These are phyloP conservation scores for Tylopilus sp. DNA, from an alignment of 1,284 basidiomycete genomes.

Conservation along the genomic window DNA sequence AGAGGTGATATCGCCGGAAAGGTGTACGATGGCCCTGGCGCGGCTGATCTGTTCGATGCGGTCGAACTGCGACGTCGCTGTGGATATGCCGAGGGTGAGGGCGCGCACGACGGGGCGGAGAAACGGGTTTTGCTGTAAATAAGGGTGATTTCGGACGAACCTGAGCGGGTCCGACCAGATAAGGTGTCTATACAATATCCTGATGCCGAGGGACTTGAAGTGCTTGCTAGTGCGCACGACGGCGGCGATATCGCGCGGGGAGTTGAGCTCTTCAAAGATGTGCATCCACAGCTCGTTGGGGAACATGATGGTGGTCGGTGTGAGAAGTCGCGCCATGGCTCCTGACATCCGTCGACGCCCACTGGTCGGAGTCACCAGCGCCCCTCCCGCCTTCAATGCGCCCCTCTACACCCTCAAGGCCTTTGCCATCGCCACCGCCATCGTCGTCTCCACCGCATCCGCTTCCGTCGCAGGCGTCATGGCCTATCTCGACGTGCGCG, in stretches of 20 bases:
- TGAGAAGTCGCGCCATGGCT: neutral
- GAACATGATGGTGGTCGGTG: constrained; percentile 12
- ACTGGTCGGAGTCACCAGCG: no score
- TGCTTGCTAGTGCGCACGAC: constrained; percentile 32
- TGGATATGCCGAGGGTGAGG: constrained; percentile 30
- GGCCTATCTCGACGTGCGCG: constrained; percentile 38
- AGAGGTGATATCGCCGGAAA: constrained; percentile 13
- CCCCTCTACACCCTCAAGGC: constrained; percentile 44
- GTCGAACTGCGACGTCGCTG: constrained; percentile 15
- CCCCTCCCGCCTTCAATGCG: constrained; percentile 34
- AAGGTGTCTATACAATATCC: constrained; percentile 37
- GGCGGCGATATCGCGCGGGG: constrained; percentile 31
- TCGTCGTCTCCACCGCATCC: constrained; percentile 36
- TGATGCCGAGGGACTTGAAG: constrained; percentile 33
- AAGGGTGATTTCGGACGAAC: constrained; percentile 22
- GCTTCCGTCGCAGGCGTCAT: constrained; percentile 38
- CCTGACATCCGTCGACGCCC: neutral
- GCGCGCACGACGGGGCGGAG: constrained; percentile 16
- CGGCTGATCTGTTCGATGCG: constrained; percentile 28
- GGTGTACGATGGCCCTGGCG: constrained; percentile 24
- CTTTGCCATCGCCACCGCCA: constrained; percentile 43
- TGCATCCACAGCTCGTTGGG: constrained; percentile 30
- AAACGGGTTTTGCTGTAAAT: constrained; percentile 7
- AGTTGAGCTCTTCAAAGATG: constrained; percentile 29
- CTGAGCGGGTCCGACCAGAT: constrained; percentile 34